Percentiles rank a stretch among this genome's conserved stretches.
Conservation (phyloP, 2,329 filamentous ascomycete genomes). For the Stagonosporopsis vannaccii region DNA sequence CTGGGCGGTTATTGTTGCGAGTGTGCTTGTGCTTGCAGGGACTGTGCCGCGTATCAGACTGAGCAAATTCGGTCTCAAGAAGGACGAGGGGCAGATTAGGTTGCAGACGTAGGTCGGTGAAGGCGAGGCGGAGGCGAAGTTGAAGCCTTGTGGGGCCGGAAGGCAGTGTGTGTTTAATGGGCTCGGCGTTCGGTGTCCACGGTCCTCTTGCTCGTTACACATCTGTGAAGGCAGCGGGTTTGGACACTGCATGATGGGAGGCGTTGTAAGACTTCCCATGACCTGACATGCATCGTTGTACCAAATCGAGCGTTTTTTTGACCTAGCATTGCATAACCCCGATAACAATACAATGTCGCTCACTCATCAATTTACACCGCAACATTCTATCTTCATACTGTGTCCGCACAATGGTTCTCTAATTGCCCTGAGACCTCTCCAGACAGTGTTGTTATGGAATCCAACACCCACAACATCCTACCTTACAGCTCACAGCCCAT, state of each 20-base stretch:
- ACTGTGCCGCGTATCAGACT: constrained; percentile 80
- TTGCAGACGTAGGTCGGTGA: constrained; percentile 11
- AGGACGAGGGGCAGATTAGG: constrained; percentile 22
- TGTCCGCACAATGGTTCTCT: neutral
- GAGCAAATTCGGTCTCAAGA: constrained; percentile 74
- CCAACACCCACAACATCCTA: too few relatives aligned
- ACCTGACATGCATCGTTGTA: neutral
- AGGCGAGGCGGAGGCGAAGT: neutral
- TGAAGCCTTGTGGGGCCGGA: neutral
- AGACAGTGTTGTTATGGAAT: neutral
- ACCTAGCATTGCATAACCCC: neutral
- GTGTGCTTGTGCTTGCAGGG: constrained; percentile 72
- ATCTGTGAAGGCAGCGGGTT: neutral
- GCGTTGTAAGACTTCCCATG: too few relatives aligned
- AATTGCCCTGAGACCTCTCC: neutral
- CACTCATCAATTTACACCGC: neutral
- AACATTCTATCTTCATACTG: neutral
- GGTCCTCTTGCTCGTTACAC: neutral
- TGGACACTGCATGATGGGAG: neutral
- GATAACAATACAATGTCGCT: neutral
- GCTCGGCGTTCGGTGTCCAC: neutral
- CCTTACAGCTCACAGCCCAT: neutral
- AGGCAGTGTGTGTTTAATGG: neutral
- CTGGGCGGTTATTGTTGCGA: constrained; percentile 76
- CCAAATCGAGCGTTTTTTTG: neutral